A percentile compares a stretch with the other conserved stretches of the same genome.
These are phyloP conservation scores for Phytophthora fragariae DNA, from an alignment of 352 stramenopile genomes.

Conservation along the genomic window DNA sequence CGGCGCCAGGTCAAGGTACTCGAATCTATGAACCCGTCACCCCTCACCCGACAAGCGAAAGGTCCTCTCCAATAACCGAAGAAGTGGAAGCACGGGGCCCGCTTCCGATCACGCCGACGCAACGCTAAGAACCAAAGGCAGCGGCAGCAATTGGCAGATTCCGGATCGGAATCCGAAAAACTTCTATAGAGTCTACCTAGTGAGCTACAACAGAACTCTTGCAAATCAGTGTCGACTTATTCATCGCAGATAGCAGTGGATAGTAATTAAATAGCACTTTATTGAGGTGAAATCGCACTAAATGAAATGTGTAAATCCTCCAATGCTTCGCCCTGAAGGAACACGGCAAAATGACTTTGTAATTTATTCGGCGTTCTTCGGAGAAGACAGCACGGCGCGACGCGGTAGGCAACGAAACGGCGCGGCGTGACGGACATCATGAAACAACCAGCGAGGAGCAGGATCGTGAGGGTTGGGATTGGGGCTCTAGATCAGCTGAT, in stretches of 20 bases:
- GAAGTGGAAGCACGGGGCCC: no score
- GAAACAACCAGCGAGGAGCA: no score
- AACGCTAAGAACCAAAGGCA: no score
- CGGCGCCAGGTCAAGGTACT: no score
- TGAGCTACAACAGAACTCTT: neutral
- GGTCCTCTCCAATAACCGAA: no score
- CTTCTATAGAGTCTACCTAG: neutral
- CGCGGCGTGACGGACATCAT: neutral
- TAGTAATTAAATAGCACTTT: neutral
- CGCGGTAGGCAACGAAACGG: no score
- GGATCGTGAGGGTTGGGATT: no score
- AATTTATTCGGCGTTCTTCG: neutral
- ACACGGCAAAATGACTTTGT: no score
- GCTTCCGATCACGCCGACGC: no score
- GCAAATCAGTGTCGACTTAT: neutral
- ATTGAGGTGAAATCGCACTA: neutral
- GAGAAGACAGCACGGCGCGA: no score
- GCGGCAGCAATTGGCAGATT: conserved; percentile 3
- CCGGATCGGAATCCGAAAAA: conserved; percentile 3
- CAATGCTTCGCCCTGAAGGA: neutral
- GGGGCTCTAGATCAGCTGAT: neutral
- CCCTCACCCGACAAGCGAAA: no score
- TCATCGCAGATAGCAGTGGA: neutral
- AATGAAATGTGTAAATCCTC: neutral
- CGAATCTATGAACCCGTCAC: no score